phyloP scores from a whole-genome alignment of 2,329 filamentous ascomycete genomes.

The Exophiala mesophila region DNA sequence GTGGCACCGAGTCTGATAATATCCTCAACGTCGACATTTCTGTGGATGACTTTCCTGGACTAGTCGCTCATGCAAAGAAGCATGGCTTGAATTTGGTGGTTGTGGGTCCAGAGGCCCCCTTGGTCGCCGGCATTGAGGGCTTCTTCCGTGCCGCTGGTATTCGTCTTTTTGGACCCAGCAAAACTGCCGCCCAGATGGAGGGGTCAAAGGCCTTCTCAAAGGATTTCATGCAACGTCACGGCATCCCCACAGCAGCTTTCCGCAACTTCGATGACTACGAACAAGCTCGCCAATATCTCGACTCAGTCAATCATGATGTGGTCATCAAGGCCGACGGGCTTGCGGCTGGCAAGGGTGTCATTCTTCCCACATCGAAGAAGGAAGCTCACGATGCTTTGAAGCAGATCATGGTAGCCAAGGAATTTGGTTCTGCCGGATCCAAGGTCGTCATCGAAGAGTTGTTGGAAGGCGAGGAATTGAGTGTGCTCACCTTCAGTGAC shows the following conservation, averaged over 20 bases:
- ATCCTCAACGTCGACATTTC: constrained; percentile 69
- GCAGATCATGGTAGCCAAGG: constrained; percentile 83
- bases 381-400: constrained; percentile 78
- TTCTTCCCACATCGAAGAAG: constrained; percentile 74
- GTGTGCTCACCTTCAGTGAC: constrained; percentile 86
- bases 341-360: constrained; percentile 92
- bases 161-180: constrained; percentile 77
- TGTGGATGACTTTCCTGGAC: constrained; percentile 69
- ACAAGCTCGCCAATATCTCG: constrained; percentile 67
- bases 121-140: constrained; percentile 83
- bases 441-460: constrained; percentile 96
- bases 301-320: constrained; percentile 64
- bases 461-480: constrained; percentile 84
- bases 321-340: constrained; percentile 94
- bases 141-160: constrained; percentile 74
- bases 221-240: constrained; percentile 90
- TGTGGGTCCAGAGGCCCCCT: constrained; percentile 86
- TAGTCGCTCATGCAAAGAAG: constrained; percentile 69
- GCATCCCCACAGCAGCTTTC: constrained; percentile 86
- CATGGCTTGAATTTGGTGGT: constrained; percentile 76
- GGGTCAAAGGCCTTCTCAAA: constrained; percentile 97
- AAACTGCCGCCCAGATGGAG: constrained; percentile 82
- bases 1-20: constrained; percentile 65
- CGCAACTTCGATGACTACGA: constrained; percentile 80
- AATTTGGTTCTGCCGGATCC: constrained; percentile 80